A percentile compares a stretch with the other conserved stretches of the same genome.
Evolutionary conservation across 129 eudicot species (phyloP).

Genomic region (Heracleum sosnowskyi): DNA sequence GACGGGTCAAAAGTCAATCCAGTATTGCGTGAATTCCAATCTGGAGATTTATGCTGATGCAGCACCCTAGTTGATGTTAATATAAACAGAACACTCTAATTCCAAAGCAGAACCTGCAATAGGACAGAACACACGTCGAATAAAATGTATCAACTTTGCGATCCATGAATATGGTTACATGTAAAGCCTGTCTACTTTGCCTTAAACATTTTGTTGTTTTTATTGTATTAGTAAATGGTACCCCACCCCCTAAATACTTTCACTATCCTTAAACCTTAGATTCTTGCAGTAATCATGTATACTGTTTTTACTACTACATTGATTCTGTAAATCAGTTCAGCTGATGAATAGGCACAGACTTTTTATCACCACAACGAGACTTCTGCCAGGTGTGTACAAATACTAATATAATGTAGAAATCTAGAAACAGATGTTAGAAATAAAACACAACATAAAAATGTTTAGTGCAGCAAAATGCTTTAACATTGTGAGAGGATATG

Average conservation of each 20-base stretch:
- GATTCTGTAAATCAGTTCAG: background rate
- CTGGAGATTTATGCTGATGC: conserved; percentile 41
- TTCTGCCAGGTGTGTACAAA: background rate
- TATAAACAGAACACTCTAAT: background rate
- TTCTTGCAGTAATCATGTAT: background rate
- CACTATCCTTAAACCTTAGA: background rate
- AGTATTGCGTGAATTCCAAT: conserved; percentile 65
- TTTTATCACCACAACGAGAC: background rate
- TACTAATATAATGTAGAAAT: background rate
- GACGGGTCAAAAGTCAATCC: conserved; percentile 38
- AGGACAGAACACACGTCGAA: background rate
- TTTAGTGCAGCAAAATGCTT: background rate
- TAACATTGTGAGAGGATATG: conserved; percentile 13
- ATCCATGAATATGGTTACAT: background rate
- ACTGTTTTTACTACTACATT: background rate
- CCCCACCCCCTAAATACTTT: background rate
- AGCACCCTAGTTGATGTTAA: conserved; percentile 10
- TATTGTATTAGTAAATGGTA: background rate
- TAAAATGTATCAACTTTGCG: background rate
- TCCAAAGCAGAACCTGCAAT: background rate
- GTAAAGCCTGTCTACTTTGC: background rate
- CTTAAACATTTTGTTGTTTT: background rate
- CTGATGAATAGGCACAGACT: background rate
- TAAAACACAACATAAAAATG: background rate
- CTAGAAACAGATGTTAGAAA: background rate